Percentiles rank a stretch among this genome's conserved stretches.
Conservation (phyloP, 148 eudicot genomes). For the Cornus florida region DNA sequence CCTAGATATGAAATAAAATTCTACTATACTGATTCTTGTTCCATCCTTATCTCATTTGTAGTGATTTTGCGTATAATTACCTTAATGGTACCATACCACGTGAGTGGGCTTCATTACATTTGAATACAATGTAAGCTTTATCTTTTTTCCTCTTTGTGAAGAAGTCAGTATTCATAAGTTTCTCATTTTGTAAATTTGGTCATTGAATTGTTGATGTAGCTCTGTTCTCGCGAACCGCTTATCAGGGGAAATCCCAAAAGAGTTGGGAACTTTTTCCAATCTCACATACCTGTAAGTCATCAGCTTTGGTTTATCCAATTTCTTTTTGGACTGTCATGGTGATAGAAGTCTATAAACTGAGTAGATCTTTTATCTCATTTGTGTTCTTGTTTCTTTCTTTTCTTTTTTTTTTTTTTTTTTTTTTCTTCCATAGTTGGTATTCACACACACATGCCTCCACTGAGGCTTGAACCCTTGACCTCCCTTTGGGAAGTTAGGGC, state of each 20-base stretch:
- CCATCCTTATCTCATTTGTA: conserved; percentile 15
- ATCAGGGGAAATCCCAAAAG: conserved; percentile 66
- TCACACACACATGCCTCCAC: too few species aligned
- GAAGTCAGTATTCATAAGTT: background rate
- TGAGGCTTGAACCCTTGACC: too few species aligned
- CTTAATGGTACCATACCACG: conserved; percentile 65
- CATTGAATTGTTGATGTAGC: conserved; percentile 40
- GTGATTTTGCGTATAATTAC: conserved; percentile 75
- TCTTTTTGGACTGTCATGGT: too few species aligned
- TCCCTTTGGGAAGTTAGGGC: too few species aligned
- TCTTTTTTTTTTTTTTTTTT: background rate
- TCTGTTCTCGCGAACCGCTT: conserved; percentile 65
- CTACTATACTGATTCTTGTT: conserved; percentile 3
- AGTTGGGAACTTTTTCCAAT: conserved; percentile 49
- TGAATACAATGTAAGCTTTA: conserved; percentile 48
- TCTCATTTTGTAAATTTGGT: conserved; percentile 10
- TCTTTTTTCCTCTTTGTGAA: background rate
- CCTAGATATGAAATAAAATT: background rate
- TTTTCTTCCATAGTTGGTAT: too few species aligned
- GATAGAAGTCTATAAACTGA: conserved; percentile 9
- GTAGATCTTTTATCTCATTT: too few species aligned
- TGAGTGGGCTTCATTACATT: conserved; percentile 61
- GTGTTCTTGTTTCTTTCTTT: too few species aligned
- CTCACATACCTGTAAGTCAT: conserved; percentile 65
- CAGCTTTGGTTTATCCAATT: background rate